Evolutionary conservation across 306 rosid species (phyloP), one percentile per base, ranked within the genome.

Genomic region (Crotalaria pallida): DNA sequence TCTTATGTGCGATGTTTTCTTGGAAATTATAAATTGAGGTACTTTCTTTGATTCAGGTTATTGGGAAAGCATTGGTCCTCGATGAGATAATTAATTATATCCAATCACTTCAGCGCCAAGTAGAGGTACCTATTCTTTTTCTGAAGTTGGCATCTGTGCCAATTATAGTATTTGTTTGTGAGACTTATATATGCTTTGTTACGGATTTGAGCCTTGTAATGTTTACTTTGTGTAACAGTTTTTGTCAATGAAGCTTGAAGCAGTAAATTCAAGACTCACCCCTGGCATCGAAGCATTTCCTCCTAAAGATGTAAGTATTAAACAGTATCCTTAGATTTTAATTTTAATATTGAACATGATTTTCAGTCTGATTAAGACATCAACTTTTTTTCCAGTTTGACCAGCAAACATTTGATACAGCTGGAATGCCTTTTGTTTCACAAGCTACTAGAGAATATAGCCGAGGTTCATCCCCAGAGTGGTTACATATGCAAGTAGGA

Each of bases 401-500:
- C 61, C 90, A 82, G 63, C 98, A 92, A 65, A 61, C 96, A 65
- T 92, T 84, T 26, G 96, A 86, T 47, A 63, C 85, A 23, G 57
- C 76, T 58, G 85, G 87, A 38, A 63, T 90, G 70, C 84, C 89
- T 26, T 90, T 86, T 24, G 75, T 82, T 21, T 82, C 96, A 51
- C 96, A 89, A 79, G 85, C 89, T 36, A 48, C 87, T 27, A 82
- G 96, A 84, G 96, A 89, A 48, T 88, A 80, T 52, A 85, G 84
- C 74, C 86, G 89, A 0, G 91, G 93, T 22, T 79, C 92, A 24
- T 88, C 98, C 3, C 96, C 98, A 0, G 91, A 92, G 45, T 92
- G 96, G 98, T 72, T 92, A 79, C 98, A 92, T 60, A 92, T 92
- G 98, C 98, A 92, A 86, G 77, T 92, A 29, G 98, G 98, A 70